phyloP scores from a whole-genome alignment of 345 rosid genomes.

The Eucalyptus guilfoylei region DNA sequence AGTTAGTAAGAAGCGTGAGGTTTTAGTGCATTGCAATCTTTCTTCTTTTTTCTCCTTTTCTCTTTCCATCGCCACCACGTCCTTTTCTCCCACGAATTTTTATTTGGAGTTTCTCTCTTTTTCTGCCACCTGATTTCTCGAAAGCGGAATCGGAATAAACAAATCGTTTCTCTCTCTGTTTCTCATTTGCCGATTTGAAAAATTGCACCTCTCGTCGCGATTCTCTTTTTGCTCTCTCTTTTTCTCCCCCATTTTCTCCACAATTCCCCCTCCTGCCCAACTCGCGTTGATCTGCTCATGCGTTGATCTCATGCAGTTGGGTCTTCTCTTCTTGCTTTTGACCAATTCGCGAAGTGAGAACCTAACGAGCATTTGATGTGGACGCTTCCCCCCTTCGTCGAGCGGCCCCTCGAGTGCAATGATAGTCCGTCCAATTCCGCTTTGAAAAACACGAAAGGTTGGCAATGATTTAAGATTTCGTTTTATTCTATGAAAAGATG shows the following conservation, averaged over 20 bases:
- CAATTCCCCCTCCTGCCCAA: neutral
- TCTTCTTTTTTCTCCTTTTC: neutral
- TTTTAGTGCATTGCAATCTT: neutral
- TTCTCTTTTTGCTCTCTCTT: neutral
- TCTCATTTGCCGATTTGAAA: neutral
- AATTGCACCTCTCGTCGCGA: neutral
- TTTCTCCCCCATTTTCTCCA: accelerated
- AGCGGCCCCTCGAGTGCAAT: neutral
- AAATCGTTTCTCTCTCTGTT: neutral
- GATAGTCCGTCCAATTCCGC: neutral
- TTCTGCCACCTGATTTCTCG: neutral
- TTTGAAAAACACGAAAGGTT: neutral
- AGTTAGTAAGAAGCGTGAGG: neutral
- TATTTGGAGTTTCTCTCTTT: neutral
- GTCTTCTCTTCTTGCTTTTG: neutral
- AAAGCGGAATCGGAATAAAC: neutral
- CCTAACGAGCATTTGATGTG: neutral
- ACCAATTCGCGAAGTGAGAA: neutral
- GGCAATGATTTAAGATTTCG: neutral
- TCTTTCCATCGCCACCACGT: neutral
- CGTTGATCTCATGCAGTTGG: neutral
- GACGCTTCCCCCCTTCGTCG: neutral
- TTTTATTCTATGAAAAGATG: too few relatives aligned
- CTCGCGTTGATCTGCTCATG: neutral
- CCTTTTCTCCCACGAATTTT: neutral